A percentile compares a stretch with the other conserved stretches of the same genome.
These are phyloP conservation scores for Sicyos baderoa DNA, from an alignment of 306 rosid genomes.

Conservation along the genomic window DNA sequence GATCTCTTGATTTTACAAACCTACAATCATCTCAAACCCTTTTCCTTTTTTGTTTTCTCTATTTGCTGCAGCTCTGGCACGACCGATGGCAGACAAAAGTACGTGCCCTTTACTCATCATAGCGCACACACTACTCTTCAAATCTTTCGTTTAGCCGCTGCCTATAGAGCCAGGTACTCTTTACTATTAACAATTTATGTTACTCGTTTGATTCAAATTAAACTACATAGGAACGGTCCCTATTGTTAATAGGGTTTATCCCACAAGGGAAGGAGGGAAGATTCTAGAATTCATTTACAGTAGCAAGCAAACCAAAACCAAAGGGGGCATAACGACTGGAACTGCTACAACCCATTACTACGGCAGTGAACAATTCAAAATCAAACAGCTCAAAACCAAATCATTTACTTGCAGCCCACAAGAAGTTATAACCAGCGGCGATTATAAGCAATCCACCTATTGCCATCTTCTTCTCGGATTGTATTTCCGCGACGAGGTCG, in stretches of 20 bases:
- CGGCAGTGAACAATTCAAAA: slow-evolving; percentile 76
- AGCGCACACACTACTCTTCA: slow-evolving; percentile 92
- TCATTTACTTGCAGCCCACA: slow-evolving; percentile 76
- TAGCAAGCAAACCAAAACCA: slow-evolving; percentile 61
- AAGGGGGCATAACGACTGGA: slow-evolving; percentile 67
- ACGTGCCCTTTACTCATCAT: slow-evolving; percentile 67
- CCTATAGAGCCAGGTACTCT: slow-evolving; percentile 87
- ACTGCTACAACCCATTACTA: slow-evolving; percentile 93
- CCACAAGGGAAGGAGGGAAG: slow-evolving; percentile 65
- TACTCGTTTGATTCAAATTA: too few relatives aligned
- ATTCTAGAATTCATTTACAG: slow-evolving; percentile 79
- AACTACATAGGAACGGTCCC: too few relatives aligned
- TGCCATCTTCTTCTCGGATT: slow-evolving; percentile 92
- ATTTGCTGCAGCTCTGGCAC: slow-evolving; percentile 77
- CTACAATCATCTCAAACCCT: too few relatives aligned
- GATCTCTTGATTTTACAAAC: too few relatives aligned
- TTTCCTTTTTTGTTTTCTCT: neutral
- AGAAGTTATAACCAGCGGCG: slow-evolving; percentile 74
- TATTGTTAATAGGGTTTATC: slow-evolving; percentile 41
- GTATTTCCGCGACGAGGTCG: slow-evolving; percentile 52
- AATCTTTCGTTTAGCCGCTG: slow-evolving; percentile 72
- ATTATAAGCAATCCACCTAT: slow-evolving; percentile 66
- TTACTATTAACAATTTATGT: too few relatives aligned
- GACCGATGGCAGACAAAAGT: slow-evolving; percentile 85
- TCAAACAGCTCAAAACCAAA: slow-evolving; percentile 62